Base-by-base conservation (phyloP, 176 grass and related monocot genomes). In the Secale cereale region DNA sequence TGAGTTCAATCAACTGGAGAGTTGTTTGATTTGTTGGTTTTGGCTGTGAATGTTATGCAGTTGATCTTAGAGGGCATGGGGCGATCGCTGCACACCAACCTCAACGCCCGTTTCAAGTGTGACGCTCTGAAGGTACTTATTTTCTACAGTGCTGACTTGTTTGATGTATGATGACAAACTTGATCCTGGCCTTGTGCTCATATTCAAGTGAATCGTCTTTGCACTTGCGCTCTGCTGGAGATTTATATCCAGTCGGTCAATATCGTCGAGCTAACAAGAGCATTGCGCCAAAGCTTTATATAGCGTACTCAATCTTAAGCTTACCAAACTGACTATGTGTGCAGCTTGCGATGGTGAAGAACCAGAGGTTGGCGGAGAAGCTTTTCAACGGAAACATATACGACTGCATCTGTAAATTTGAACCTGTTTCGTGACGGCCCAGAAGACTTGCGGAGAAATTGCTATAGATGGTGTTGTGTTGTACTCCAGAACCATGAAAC, bases 271-370 rank as follows among this genome's bases (percentile, higher is more conserved):
- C 48, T 59, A 59, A 78, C 15, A 65, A 40, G 8, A 39, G 27
- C 31, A 40, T n/a, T 37, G 46, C 14, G 2, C 8, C 12, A 7
- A 71, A 77, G 20, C 14, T 84, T 46, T 52, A 39, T 68, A 43
- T 9, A 48, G 20, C 30, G 54, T 19, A 71, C 22, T 57, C 48
- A 52, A 19, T 52, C 16, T 16, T 52, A 16, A 52, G 16, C 16
- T 91, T 32, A 89, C 40, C 14, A 52, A 54, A 39, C 23, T 3
- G 35, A 61, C 3, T 74, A 13, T 91, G 25, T 72, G 23, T 77
- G 82, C 87, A 98, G 97, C 88, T 98, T 88, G 97, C 97, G 20
- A 98, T 98, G 93, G 90, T 98, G 80, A 98, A 98, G 81, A 98
- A 98, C 74, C 91, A 98, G 84, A 92, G 97, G 48, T 90, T 98